Percentiles rank a stretch among this genome's conserved stretches.
These are phyloP conservation scores for Corylus americana DNA, from an alignment of 306 rosid genomes.

Conservation along the genomic window DNA sequence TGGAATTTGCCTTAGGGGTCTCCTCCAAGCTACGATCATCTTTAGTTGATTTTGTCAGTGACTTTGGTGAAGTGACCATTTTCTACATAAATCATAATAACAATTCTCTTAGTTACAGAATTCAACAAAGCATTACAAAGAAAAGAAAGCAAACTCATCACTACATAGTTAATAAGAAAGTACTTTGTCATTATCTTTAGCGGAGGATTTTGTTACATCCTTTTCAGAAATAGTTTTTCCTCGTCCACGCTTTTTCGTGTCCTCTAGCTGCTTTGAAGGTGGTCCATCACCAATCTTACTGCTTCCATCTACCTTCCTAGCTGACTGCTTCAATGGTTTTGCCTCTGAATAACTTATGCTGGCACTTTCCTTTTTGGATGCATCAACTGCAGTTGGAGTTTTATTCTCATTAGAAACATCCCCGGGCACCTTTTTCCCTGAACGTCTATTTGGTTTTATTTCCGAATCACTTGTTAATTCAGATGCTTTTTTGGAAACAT, in stretches of 20 bases:
- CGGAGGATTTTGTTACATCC: conserved; percentile 39
- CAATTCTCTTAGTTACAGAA: not conserved
- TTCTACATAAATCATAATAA: conserved; percentile 42
- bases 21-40: conserved; percentile 42
- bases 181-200: conserved; percentile 61
- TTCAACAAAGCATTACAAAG: not conserved
- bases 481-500: conserved; percentile 45
- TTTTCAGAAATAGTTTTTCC: conserved; percentile 49
- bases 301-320: conserved; percentile 52
- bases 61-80: conserved; percentile 44
- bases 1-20: conserved; percentile 58
- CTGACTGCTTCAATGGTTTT: conserved; percentile 50
- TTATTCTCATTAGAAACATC: conserved; percentile 48
- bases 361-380: conserved; percentile 47
- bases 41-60: conserved; percentile 48
- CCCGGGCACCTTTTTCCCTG: conserved; percentile 44
- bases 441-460: conserved; percentile 42
- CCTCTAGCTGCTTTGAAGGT: conserved; percentile 48
- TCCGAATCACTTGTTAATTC: conserved; percentile 66
- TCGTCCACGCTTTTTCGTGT: conserved; percentile 46
- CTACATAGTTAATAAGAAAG: conserved; percentile 8
- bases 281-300: conserved; percentile 46
- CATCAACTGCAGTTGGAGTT: conserved; percentile 38
- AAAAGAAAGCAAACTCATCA: not conserved
- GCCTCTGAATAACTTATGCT: conserved; percentile 50